Percentiles rank a stretch among this genome's conserved stretches.
Conservation (phyloP, 371 early-diverging fungal species). For the Amoeboaphelidium protococcarum region DNA sequence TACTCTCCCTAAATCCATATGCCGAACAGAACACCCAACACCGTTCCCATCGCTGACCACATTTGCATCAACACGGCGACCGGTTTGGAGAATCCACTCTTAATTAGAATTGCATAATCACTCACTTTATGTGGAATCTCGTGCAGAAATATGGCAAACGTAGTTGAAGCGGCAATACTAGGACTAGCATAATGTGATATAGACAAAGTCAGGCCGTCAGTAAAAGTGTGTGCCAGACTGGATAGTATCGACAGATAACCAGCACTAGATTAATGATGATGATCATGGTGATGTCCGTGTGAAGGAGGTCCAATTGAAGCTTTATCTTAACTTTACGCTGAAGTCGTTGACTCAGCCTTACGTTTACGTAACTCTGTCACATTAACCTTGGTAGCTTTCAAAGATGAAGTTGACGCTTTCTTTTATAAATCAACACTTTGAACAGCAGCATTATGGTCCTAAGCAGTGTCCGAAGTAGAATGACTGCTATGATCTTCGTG, state of each 20-base stretch:
- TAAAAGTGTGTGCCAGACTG: not conserved
- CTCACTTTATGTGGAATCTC: slow-evolving; percentile 80
- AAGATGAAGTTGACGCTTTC: no score
- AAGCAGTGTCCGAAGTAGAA: no score
- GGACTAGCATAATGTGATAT: slow-evolving; percentile 8
- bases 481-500: no score
- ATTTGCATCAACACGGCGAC: slow-evolving; percentile 58
- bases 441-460: no score
- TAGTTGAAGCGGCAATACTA: slow-evolving; percentile 51
- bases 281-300: not conserved
- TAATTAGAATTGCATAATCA: slow-evolving; percentile 65
- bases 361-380: no score
- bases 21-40: slow-evolving; percentile 47
- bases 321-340: no score
- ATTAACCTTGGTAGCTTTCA: no score
- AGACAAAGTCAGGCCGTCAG: not conserved
- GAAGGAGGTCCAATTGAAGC: no score
- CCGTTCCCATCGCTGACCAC: slow-evolving; percentile 49
- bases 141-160: slow-evolving; percentile 72
- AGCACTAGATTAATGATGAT: not conserved
- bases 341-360: no score
- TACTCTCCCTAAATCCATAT: slow-evolving; percentile 28
- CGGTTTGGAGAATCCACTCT: slow-evolving; percentile 44
- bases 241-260: not conserved
- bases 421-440: no score